phyloP scores from a whole-genome alignment of 106 monocot genomes.

The Iris macrosiphon region DNA sequence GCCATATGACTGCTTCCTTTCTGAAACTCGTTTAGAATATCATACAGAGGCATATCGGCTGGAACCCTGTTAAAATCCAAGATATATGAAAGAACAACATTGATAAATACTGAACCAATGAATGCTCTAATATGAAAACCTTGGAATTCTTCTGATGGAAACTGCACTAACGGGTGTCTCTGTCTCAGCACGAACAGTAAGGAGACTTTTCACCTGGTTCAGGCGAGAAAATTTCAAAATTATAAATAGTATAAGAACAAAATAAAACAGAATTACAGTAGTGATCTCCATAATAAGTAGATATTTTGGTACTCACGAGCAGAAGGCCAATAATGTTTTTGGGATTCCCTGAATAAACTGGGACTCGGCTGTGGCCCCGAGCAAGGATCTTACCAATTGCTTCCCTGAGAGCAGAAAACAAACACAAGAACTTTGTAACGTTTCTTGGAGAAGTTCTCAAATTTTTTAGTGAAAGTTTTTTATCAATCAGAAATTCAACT shows the following conservation, averaged over 20 bases:
- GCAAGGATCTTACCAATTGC: constrained; percentile 91
- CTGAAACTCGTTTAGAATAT: constrained; percentile 99
- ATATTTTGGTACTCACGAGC: constrained; percentile 40
- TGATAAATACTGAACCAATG: too few species aligned
- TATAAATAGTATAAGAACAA: not conserved
- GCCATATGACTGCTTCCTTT: constrained; percentile 99
- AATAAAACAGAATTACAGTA: not conserved
- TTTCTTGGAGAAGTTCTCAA: too few species aligned
- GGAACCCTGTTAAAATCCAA: constrained; percentile 71
- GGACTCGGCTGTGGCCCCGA: constrained; percentile 78
- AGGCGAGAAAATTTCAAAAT: not conserved
- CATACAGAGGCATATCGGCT: constrained; percentile 96
- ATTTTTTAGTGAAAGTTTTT: too few species aligned
- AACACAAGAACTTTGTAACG: too few species aligned
- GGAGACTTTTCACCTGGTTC: constrained; percentile 87
- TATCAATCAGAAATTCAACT: too few species aligned
- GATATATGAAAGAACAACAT: too few species aligned
- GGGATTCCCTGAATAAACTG: constrained; percentile 73
- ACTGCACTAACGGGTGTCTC: constrained; percentile 85
- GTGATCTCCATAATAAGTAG: not conserved
- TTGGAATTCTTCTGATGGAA: constrained; percentile 81
- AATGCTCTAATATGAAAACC: too few species aligned
- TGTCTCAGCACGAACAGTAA: constrained; percentile 83
- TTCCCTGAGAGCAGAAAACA: too few species aligned
- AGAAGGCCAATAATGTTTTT: constrained; percentile 79